Evolutionary conservation across 805 yeast genomes (phyloP).

Genomic region (Candida corydali): DNA sequence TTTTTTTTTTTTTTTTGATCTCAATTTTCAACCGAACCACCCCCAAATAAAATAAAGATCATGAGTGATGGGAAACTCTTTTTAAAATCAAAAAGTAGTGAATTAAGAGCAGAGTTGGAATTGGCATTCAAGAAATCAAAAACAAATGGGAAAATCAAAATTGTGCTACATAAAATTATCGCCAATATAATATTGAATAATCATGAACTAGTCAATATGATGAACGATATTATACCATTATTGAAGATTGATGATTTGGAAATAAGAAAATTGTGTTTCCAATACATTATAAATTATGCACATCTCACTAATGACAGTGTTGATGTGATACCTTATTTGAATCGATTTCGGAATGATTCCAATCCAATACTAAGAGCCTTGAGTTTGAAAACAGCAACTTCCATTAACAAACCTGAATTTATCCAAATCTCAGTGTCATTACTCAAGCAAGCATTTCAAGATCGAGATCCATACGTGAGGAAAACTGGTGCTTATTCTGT

Average conservation of each 20-base stretch:
- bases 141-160: conserved; percentile 32
- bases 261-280: conserved; percentile 65
- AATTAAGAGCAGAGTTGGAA: conserved; percentile 38
- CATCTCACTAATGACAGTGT: conserved; percentile 51
- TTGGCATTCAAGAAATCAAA: conserved; percentile 41
- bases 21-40: conserved; percentile 2
- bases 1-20: background rate
- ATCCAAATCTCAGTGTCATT: conserved; percentile 41
- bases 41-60: background rate
- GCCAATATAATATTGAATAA: conserved; percentile 84
- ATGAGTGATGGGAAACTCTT: conserved; percentile 40
- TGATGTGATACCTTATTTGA: conserved; percentile 52
- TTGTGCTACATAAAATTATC: conserved; percentile 60
- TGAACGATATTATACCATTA: conserved; percentile 58
- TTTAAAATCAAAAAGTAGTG: conserved; percentile 34
- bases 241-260: conserved; percentile 60
- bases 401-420: conserved; percentile 54
- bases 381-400: conserved; percentile 60
- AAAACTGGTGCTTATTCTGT: conserved; percentile 68
- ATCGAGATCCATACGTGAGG: conserved; percentile 56
- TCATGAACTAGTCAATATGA: conserved; percentile 63
- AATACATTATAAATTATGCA: conserved; percentile 61
- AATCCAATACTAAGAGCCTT: conserved; percentile 52
- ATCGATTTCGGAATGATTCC: conserved; percentile 46
- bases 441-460: conserved; percentile 34